A percentile compares a stretch with the other conserved stretches of the same genome.
phyloP scores from a whole-genome alignment of 768 basidiomycete genomes.

The Leccinum rimulosum region DNA sequence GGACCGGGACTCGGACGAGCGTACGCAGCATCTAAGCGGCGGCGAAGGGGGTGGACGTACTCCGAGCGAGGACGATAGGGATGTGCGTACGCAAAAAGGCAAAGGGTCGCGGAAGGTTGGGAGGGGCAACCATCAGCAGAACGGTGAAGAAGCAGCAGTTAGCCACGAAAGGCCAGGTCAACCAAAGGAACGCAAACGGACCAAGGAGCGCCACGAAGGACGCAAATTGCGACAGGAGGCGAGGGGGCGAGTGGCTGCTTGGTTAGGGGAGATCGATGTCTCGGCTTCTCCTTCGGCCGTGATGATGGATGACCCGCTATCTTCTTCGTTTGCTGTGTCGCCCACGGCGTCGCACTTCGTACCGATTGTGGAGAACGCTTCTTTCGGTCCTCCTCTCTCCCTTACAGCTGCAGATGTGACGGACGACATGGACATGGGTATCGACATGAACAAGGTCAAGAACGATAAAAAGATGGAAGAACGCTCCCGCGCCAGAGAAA shows the following conservation, averaged over 20 bases:
- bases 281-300: constrained; percentile 41
- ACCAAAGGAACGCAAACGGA: constrained; percentile 27
- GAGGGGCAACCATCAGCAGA: constrained; percentile 21
- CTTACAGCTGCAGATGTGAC: constrained; percentile 10
- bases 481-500: constrained; percentile 1
- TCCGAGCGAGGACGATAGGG: constrained; percentile 32
- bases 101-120: constrained; percentile 20
- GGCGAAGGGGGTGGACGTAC: constrained; percentile 13
- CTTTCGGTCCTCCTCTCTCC: constrained; percentile 13
- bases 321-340: constrained; percentile 32
- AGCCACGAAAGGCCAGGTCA: constrained; percentile 20
- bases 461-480: background rate
- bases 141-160: constrained; percentile 20
- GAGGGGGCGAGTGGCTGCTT: constrained; percentile 74
- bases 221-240: constrained; percentile 44
- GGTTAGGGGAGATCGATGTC: constrained; percentile 67
- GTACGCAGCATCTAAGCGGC: constrained; percentile 28
- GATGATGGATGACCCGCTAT: constrained; percentile 32
- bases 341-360: constrained; percentile 28
- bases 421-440: background rate
- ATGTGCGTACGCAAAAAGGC: constrained; percentile 30
- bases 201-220: constrained; percentile 35
- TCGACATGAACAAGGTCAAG: background rate
- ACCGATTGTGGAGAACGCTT: constrained; percentile 22
- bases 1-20: constrained; percentile 33